Percentiles rank a stretch among this genome's conserved stretches.
These are phyloP conservation scores for Hypoxylon crocopeplum DNA, from an alignment of 495 filamentous ascomycete species.

Conservation along the genomic window DNA sequence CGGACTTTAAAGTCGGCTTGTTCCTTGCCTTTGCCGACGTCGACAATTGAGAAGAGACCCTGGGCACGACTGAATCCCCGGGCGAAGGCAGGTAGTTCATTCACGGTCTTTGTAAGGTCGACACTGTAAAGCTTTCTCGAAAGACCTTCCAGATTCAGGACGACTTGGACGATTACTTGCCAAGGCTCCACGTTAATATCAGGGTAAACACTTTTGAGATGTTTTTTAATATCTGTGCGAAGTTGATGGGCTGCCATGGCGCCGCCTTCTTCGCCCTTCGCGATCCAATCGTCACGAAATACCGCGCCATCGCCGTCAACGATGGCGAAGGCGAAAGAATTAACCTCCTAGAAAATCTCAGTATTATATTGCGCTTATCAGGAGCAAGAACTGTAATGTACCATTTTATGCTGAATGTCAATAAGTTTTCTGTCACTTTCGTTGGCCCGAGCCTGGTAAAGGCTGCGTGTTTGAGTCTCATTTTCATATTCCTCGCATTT, in stretches of 20 bases:
- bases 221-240: slow-evolving; percentile 57
- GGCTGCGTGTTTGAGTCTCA: slow-evolving; percentile 16
- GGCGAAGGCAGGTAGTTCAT: slow-evolving; percentile 58
- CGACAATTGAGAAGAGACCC: slow-evolving; percentile 66
- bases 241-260: slow-evolving; percentile 61
- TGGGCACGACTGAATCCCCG: slow-evolving; percentile 66
- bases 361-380: not conserved
- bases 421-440: slow-evolving; percentile 14
- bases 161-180: slow-evolving; percentile 67
- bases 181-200: slow-evolving; percentile 50
- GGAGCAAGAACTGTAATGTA: not conserved
- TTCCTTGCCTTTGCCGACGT: slow-evolving; percentile 67
- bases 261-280: slow-evolving; percentile 62
- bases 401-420: slow-evolving; percentile 23
- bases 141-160: slow-evolving; percentile 63
- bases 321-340: slow-evolving; percentile 65
- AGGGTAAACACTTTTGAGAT: slow-evolving; percentile 49
- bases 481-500: slow-evolving; percentile 25
- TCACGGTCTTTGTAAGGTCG: slow-evolving; percentile 58
- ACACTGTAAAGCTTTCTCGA: slow-evolving; percentile 57
- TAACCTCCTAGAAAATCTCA: slow-evolving; percentile 36
- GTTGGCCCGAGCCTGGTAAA: slow-evolving; percentile 26
- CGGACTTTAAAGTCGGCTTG: slow-evolving; percentile 65
- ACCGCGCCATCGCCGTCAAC: slow-evolving; percentile 69
- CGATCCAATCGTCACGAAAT: slow-evolving; percentile 64